Evolutionary conservation across 23 red algal genomes (phyloP), one percentile per base, ranked within the genome.

Genomic region (Cyanidium caldarium): DNA sequence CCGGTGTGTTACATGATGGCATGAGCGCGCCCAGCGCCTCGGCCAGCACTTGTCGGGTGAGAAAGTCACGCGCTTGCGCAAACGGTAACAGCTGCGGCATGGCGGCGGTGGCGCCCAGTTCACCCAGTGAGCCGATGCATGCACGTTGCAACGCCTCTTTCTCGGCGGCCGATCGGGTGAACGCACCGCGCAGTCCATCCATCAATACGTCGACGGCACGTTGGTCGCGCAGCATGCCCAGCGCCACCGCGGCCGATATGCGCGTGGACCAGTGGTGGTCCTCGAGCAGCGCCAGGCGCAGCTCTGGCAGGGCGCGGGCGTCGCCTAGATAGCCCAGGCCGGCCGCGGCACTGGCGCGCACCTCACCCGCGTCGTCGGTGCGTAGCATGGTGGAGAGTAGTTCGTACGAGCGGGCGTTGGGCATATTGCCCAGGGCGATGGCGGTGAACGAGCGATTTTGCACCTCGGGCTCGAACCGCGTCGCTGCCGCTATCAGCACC

Each of bases 301-400:
- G 57, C 35, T 38, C 5, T 2, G 71, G 71, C 33, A 46, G 16
- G 16, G 71, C 71, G 2, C 71, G 45, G 15, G 42, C 0, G 13
- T 75, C 71, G 34, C 57, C 57, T 2, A 75, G 57, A 44, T 75
- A 75, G 26, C 71, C 71, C 39, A 75, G 57, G 1, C 38, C 71
- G 33, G 39, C 71, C n/a, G 34, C 35, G 14, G 71, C 71, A 28
- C 33, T 46, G 33, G 71, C 3, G 0, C 71, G 71, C 10, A 75
- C 57, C 45, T 75, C 71, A 2, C 5, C 46, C 42, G 45, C 15
- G 23, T 14, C 25, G 34, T 75, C 71, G 37, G 2, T 36, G 25
- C 57, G 37, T 19, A 75, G 14, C 2, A 75, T 17, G 12, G 19
- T 33, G 30, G 42, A 36, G 42, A 75, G 44, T 28, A 75, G 45